phyloP scores from a whole-genome alignment of 441 rosid genomes.

The Bruguiera hainesii region DNA sequence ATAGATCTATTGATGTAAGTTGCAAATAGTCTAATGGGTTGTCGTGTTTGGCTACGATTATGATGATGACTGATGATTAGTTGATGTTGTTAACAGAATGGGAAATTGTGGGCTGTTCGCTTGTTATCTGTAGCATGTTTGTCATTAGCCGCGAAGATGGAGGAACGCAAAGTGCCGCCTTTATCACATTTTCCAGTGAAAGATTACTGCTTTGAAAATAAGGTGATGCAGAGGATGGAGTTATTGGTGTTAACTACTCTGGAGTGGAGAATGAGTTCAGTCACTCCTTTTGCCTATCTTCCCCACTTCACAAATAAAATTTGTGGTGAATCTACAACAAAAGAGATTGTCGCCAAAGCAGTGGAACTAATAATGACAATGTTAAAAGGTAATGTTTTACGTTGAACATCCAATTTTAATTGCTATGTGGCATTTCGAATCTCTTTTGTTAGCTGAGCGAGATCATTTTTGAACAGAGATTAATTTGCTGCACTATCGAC shows the following conservation, averaged over 20 bases:
- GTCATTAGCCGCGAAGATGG: constrained; percentile 86
- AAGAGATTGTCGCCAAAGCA: constrained; percentile 42
- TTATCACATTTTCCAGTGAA: constrained; percentile 51
- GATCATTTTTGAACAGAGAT: constrained; percentile 41
- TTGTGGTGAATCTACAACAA: constrained; percentile 35
- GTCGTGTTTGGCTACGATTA: background rate
- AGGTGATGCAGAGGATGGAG: constrained; percentile 67
- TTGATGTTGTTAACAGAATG: constrained; percentile 41
- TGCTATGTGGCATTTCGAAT: background rate
- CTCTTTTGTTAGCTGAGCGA: background rate
- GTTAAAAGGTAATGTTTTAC: constrained; percentile 43
- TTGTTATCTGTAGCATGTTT: constrained; percentile 74
- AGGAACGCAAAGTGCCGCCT: constrained; percentile 60
- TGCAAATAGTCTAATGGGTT: background rate
- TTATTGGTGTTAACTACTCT: constrained; percentile 58
- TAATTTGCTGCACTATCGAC: constrained; percentile 55
- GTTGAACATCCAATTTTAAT: background rate
- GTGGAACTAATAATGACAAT: constrained; percentile 41
- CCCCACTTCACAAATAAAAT: constrained; percentile 52
- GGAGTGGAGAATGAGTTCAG: constrained; percentile 68
- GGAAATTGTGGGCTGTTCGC: constrained; percentile 68
- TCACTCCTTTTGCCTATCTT: constrained; percentile 76
- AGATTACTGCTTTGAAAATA: constrained; percentile 46
- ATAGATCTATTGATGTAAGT: constrained; percentile 63
- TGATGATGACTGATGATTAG: background rate